Conservation (phyloP, 2,329 filamentous ascomycete species). For the Aspergillus pseudonomiae region DNA sequence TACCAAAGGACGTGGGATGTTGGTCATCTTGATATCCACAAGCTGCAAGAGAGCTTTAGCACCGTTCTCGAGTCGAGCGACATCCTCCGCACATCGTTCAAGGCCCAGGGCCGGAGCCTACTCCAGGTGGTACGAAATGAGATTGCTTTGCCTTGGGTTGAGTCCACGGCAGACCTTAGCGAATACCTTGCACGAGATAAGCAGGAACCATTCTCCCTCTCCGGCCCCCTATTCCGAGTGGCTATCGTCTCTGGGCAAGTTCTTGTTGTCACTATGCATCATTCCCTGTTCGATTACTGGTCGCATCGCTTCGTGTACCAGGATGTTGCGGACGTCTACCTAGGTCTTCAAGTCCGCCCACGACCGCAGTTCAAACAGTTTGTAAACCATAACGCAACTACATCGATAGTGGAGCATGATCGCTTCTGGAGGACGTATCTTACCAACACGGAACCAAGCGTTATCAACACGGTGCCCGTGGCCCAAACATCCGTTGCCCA, state of each 20-base stretch:
- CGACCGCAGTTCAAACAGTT: neutral
- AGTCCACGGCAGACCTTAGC: neutral
- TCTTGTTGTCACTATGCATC: neutral
- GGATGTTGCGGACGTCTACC: neutral
- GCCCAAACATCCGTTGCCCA: neutral
- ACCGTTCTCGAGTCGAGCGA: neutral
- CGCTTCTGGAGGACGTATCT: neutral
- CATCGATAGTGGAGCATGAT: neutral
- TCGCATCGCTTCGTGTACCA: neutral
- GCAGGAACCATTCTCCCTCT: neutral
- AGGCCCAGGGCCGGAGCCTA: neutral
- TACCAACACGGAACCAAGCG: neutral
- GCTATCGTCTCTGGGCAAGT: neutral
- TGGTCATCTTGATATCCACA: neutral
- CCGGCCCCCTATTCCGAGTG: neutral
- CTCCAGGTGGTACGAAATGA: neutral
- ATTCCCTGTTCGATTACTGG: neutral
- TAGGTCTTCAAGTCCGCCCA: neutral
- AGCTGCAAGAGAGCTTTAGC: neutral
- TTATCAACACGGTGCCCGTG: neutral
- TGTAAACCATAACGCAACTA: neutral
- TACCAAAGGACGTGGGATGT: neutral
- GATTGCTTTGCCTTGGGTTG: neutral
- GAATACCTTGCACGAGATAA: neutral
- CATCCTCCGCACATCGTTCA: neutral